Base-by-base conservation (phyloP, 495 filamentous ascomycete genomes). In the Oidiodendron maius region DNA sequence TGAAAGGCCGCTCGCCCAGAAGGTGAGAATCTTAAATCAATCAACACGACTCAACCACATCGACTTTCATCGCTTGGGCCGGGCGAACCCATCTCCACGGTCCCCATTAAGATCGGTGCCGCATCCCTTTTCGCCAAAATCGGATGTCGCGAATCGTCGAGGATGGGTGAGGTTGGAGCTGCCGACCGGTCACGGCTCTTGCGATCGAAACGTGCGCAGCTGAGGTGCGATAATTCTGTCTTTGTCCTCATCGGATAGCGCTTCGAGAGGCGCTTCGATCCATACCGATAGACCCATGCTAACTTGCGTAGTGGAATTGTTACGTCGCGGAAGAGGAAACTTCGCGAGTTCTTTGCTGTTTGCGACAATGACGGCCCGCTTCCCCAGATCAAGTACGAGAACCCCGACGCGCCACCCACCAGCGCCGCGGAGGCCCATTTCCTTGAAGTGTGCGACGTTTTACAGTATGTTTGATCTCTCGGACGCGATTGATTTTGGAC, bases 261-360 rank as follows among this genome's bases (percentile, higher is more conserved):
- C 67, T 53, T 52, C 60, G 38, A 64, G 62, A 57, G 62, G 66
- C 67, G 66, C 66, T 67, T 65, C 61, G 64, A 66, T 74, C 57
- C 57, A 66, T 72, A 54, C 62, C 40, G 51, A 49, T 53, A 61
- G 57, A 11, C 40, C 16, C 21, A 40, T 67, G 49, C 62, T 75
- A 49, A 72, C 60, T 23, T 11, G 51, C n/a, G 51, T 44, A 60
- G 57, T 54, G 43, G 48, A 43, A 52, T 57, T 52, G 48, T 55
- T 52, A 48, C 47, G 46, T 84, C 83, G 70, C 84, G 86, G 61
- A 87, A 89, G 75, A 82, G 84, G 64, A 91, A 91, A 69, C 71
- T 95, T 61, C 81, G 79, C 58, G 84, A 89, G 70, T 77, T 95
- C 22, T 91, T 83, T 71, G 68, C 74, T 48, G 71, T 80, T 64